These are phyloP conservation scores for Melampsora larici-populina DNA, from an alignment of 1,284 basidiomycete species.

Conservation along the genomic window DNA sequence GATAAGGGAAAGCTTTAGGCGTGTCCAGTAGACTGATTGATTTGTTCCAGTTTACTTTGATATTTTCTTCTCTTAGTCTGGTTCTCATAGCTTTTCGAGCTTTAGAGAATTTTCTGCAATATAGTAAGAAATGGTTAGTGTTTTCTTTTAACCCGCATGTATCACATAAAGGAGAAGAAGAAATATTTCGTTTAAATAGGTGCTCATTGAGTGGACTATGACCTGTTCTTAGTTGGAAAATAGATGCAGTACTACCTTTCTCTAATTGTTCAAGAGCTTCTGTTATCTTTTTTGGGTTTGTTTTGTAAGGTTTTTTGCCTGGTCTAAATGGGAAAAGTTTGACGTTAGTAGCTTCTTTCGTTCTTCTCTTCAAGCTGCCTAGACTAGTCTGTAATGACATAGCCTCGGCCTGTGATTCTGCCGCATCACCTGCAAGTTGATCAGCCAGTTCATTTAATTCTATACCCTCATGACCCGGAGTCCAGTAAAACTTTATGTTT, in stretches of 20 bases:
- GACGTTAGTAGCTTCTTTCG: too few species aligned
- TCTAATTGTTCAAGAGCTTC: neutral
- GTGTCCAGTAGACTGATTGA: neutral
- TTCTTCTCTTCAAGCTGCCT: too few species aligned
- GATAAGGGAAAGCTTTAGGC: neutral
- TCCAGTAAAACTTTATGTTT: too few species aligned
- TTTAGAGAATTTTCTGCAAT: neutral
- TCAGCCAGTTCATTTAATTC: too few species aligned
- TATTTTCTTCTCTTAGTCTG: neutral
- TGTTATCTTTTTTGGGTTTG: too few species aligned
- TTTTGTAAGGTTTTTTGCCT: too few species aligned
- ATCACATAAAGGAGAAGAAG: neutral
- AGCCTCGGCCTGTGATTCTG: too few species aligned
- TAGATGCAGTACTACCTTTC: neutral
- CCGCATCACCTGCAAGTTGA: too few species aligned
- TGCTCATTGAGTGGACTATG: neutral
- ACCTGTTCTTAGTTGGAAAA: neutral
- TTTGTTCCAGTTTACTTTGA: too few species aligned
- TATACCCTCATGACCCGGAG: too few species aligned
- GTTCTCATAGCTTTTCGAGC: neutral
- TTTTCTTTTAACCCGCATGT: neutral
- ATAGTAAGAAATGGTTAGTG: neutral
- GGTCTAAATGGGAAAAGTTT: too few species aligned
- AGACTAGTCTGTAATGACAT: too few species aligned
- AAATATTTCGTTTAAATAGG: neutral